These are phyloP conservation scores for Dryas integrifolia DNA, from an alignment of 331 rosid genomes.

Conservation along the genomic window DNA sequence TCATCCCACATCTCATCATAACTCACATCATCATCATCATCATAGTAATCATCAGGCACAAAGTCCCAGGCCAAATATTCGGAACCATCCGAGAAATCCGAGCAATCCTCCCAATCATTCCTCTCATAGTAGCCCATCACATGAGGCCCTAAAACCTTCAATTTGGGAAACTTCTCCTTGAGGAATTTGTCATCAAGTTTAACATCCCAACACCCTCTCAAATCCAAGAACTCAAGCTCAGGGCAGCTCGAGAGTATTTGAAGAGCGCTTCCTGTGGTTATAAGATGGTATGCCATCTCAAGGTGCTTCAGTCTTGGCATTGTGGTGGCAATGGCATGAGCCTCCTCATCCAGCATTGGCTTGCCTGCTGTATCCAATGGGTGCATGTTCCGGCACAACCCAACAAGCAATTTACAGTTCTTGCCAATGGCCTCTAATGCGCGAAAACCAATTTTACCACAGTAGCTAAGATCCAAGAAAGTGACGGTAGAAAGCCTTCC, in stretches of 20 bases:
- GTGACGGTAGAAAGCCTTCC: slow-evolving; percentile 61
- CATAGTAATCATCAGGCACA: slow-evolving; percentile 50
- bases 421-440: slow-evolving; percentile 73
- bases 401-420: slow-evolving; percentile 70
- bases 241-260: slow-evolving; percentile 63
- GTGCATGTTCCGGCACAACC: slow-evolving; percentile 81
- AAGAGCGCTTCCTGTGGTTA: slow-evolving; percentile 52
- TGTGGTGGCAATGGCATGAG: slow-evolving; percentile 72
- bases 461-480: slow-evolving; percentile 93
- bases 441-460: slow-evolving; percentile 51
- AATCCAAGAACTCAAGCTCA: slow-evolving; percentile 68
- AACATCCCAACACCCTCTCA: slow-evolving; percentile 92
- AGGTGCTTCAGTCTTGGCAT: slow-evolving; percentile 93
- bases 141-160: slow-evolving; percentile 71
- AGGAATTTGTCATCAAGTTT: slow-evolving; percentile 48
- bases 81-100: slow-evolving; percentile 64
- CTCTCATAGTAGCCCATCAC: slow-evolving; percentile 52
- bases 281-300: slow-evolving; percentile 81
- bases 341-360: slow-evolving; percentile 73
- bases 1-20: slow-evolving; percentile 72
- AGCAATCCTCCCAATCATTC: slow-evolving; percentile 80
- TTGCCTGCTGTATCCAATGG: slow-evolving; percentile 74
- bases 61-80: slow-evolving; percentile 80
- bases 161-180: slow-evolving; percentile 55
- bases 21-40: slow-evolving; percentile 57